Base-by-base conservation (phyloP, 1,284 basidiomycete species). In the Lignosus rhinocerotis region DNA sequence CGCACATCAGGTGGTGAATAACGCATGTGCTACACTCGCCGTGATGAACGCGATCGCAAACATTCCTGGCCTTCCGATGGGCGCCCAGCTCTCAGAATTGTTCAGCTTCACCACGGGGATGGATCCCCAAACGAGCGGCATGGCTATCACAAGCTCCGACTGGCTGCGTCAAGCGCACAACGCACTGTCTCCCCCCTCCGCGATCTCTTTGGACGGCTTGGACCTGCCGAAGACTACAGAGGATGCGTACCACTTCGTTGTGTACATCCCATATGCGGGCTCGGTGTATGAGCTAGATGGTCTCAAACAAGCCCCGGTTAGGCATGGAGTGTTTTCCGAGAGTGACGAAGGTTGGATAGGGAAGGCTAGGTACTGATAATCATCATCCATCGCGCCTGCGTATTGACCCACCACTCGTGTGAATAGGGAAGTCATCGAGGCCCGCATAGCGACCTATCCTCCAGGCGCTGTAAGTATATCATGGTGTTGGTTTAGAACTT, bases 21-120 rank as follows among this genome's bases (percentile, higher is more conserved):
- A 97, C 68, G 92, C 93, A 5, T 96, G 94, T 68, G 94, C 93
- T 12, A 95, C 94, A 12, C 79, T 98, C 44, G 94, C 95, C 1
- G 92, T 97, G 19, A 78, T 97, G 61, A 98, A 98, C 71, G 93
- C 93, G 30, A 80, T 94, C n/a, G 91, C 93, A 68, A 96, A 96
- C 73, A 90, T 96, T 61, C 84, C 85, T 0, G 81, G 82, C 5
- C 80, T 94, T 21, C 74, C 78, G 41, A 82, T 83, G 58, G 92
- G 93, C 8, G 69, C 82, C 4, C 88, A 93, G 69, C 80, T 97
- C 7, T 75, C 79, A 17, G 89, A 94, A 55, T 75, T 97, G 43
- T 77, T 88, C 62, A 83, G 78, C 43, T 98, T 98, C 69, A 89
- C 90, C 2, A 76, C 79, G 2, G 93, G 87, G 42, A 92, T 96